Conservation (phyloP, 352 stramenopile species). For the Aphanomyces euteiches region DNA sequence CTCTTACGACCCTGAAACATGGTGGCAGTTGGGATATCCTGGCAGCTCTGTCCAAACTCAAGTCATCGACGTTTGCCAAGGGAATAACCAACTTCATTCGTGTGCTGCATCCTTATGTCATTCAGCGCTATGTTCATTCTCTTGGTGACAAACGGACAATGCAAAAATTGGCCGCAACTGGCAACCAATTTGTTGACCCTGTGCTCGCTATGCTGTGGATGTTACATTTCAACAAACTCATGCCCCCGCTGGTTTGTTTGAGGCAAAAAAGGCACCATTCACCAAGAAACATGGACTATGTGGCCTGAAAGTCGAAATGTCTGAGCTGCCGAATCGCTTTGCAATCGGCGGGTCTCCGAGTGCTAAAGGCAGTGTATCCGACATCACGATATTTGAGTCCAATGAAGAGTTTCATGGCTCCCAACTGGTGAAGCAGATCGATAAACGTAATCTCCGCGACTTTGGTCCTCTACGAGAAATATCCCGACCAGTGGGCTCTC, state of each 20-base stretch:
- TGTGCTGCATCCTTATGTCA: neutral
- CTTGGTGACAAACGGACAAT: neutral
- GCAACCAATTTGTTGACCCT: neutral
- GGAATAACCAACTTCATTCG: neutral
- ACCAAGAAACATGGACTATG: constrained; percentile 30
- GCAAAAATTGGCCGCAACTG: neutral
- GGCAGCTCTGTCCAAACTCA: neutral
- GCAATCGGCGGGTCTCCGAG: constrained; percentile 22
- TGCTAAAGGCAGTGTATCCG: neutral
- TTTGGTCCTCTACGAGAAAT: neutral
- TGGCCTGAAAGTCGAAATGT: constrained; percentile 32
- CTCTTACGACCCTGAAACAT: neutral
- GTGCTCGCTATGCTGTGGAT: neutral
- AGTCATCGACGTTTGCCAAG: neutral
- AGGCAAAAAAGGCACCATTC: neutral
- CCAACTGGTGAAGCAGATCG: neutral
- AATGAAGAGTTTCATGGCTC: constrained; percentile 7
- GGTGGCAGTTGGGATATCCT: constrained; percentile 7
- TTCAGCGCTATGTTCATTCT: neutral
- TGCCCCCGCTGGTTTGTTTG: neutral
- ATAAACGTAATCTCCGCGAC: constrained; percentile 1
- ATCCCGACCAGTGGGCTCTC: constrained; percentile 10
- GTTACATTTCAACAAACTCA: constrained; percentile 18
- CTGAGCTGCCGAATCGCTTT: constrained; percentile 27
- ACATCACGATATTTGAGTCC: constrained; percentile 6